Evolutionary conservation across 192 early-diverging fungal species (phyloP), one percentile per base, ranked within the genome.

Genomic region (Backusella tuberculispora): DNA sequence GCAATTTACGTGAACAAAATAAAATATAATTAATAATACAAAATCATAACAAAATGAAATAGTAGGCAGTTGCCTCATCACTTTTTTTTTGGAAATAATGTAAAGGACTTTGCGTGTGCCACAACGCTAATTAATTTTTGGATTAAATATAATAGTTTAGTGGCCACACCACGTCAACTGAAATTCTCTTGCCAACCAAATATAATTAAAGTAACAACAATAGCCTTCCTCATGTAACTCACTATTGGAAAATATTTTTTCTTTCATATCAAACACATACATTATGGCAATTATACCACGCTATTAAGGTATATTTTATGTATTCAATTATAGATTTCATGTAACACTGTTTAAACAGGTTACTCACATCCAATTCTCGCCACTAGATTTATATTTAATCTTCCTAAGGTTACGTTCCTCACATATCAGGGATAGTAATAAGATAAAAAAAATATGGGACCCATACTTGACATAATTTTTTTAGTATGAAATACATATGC

Each of bases 71-170:
- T 50, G 48, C 6, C 48, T 50, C 48, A 50, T 53, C 50, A 24
- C 50, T 53, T 17, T 8, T 34, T 34, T 53, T 53, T 53, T 53
- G n/a, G 50, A 53, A 53, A 53, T 53, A 53, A n/a, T 19, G 8
- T 53, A 53, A 19, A 53, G 50, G 50, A 53, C n/a, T 53, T 53
- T 53, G n/a, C 50, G 19, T 53, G 50, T 53, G 50, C 53, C 53
- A 60, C 53, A 60, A 60, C 24, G 53, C 53, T 60, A 60, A 60
- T 60, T 60, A 60, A 26, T 60, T 60, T 60, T 60, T 60, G 53
- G 53, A 60, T 60, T 60, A 24, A 60, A 17, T 8, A 13, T 60
- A 12, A 60, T 53, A 60, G 21, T 8, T 26, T n/a, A 56, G 9
- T 56, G 10, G 53, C 53, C 53, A 60, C 53, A 13, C 53, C 10